phyloP scores from a whole-genome alignment of 2,329 filamentous ascomycete genomes.

The Xylariaceae sp. region DNA sequence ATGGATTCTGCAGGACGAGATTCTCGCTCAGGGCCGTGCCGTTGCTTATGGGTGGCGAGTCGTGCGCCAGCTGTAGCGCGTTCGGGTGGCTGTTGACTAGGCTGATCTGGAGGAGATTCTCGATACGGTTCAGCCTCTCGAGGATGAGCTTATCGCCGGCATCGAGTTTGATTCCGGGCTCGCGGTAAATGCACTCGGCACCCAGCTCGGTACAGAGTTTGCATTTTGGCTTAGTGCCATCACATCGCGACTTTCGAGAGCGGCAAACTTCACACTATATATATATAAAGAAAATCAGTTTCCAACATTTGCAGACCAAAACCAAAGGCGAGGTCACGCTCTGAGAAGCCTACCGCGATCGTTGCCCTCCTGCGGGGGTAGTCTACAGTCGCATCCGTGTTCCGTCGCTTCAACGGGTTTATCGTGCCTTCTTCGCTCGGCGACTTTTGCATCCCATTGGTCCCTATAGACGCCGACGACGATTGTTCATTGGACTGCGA shows the following conservation, averaged over 20 bases:
- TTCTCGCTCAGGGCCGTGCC: slow-evolving; percentile 57
- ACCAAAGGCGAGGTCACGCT: slow-evolving; percentile 3
- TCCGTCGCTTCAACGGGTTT: slow-evolving; percentile 54
- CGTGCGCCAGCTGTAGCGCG: slow-evolving; percentile 51
- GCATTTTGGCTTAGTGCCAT: slow-evolving; percentile 76
- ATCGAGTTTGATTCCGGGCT: slow-evolving; percentile 81
- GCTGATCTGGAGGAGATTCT: slow-evolving; percentile 69
- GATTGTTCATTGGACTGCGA: slow-evolving; percentile 49
- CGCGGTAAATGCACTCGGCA: slow-evolving; percentile 77
- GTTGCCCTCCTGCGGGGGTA: slow-evolving; percentile 60
- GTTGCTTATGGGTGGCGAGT: slow-evolving; percentile 61
- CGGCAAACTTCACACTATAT: slow-evolving; percentile 80
- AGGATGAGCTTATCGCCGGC: slow-evolving; percentile 82
- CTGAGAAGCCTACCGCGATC: slow-evolving; percentile 51
- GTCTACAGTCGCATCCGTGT: slow-evolving; percentile 56
- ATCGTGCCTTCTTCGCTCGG: slow-evolving; percentile 45
- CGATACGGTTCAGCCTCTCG: slow-evolving; percentile 71
- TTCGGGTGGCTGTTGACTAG: slow-evolving; percentile 47
- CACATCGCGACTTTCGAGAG: slow-evolving; percentile 73
- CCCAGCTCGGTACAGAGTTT: slow-evolving; percentile 77
- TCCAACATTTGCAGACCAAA: slow-evolving; percentile 1
- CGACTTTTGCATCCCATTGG: slow-evolving; percentile 41
- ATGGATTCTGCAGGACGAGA: slow-evolving; percentile 40
- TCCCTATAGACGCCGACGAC: slow-evolving; percentile 12
- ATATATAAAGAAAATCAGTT: slow-evolving; percentile 14